Evolutionary conservation across 164 flowering plant genomes (phyloP), one percentile per base, ranked within the genome.

Genomic region (Echeveria elegans): DNA sequence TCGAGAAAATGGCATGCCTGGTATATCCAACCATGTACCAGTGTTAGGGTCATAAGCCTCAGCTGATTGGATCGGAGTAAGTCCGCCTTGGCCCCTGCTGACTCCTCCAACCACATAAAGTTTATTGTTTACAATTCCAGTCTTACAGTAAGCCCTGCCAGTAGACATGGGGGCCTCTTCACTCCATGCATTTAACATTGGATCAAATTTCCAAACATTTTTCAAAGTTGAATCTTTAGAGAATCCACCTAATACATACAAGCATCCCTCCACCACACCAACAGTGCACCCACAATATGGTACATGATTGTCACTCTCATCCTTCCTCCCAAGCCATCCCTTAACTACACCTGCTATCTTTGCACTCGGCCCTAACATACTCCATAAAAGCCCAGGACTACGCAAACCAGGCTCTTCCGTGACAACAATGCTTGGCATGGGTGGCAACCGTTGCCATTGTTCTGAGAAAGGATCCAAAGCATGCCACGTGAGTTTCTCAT

Each of bases 61-160:
- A n/a, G 93, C 98, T 63, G 95, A 88, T 34, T 87, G 95, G 69
- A 92, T 85, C 68, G 98, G 98, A 38, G 75, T 71, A 56, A 88
- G 74, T 40, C 96, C 96, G 45, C 83, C 95, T 61, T 75, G 86
- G 24, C 81, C 82, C 73, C 76, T 76, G 66, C 78, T 86, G 38
- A 92, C 95, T 45, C 96, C 98, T 71, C 98, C 98, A 69, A 92
- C 88, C 47, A 82, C 88, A 74, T 82, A 86, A 29, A 86, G 84
- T 71, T 84, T 86, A 67, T 75, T 65, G 60, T 86, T 82, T 41
- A 86, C 66, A 48, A 82, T 69, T 16, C 82, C 81, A 10, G 86
- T 86, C 70, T 86, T 86, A 66, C 87, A 79, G 60, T 83, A 83
- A 19, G 90, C 85, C 50, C 90, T 67, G 29, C 78, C 86, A 2